Evolutionary conservation across 768 basidiomycete species (phyloP), one percentile per base, ranked within the genome.

Genomic region (Tephrocybe sp.): DNA sequence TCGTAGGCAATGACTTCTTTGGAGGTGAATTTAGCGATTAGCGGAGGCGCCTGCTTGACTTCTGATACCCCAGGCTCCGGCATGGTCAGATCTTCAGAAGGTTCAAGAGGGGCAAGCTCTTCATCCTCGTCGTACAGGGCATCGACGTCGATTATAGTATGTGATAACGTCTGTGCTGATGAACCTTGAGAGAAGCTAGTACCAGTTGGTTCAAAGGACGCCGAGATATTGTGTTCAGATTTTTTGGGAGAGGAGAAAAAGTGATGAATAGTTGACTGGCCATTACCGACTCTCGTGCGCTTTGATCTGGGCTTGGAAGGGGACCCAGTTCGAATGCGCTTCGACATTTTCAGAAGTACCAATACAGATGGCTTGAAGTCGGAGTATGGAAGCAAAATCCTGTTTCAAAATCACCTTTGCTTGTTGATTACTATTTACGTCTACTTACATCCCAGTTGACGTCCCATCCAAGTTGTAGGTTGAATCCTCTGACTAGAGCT

Each of bases 191-290:
- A 26, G 26, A 7, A 26, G 26, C 26, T 26, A 7, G 26, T 26
- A 26, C 26, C 26, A 26, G 26, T 26, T n/a, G n/a, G n/a, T n/a
- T n/a, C n/a, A n/a, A n/a, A n/a, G 26, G 26, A 7, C 26, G 13
- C 11, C 12, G 35, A 36, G 11, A 13, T 31, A n/a, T 23, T 16
- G 30, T 16, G 2, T 43, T 16, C 30, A 17, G 42, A 22, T 19
- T 23, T 41, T 23, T 41, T 41, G 17, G 40, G 42, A 32, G 42
- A 43, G 2, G 55, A 49, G 36, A 56, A 56, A 39, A 49, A 56
- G 1, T 52, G 48, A 32, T 52, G 48, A 12, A 56, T 49, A 14
- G 30, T 23, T 3, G 51, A 31, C 43, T 56, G 55, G 26, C 49
- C 34, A 36, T 19, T 11, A n/a, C 30, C 10, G 2, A 19, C 16